Evolutionary conservation across 257 asterid species (phyloP).

Genomic region (Dorcoceras hygrometricum): DNA sequence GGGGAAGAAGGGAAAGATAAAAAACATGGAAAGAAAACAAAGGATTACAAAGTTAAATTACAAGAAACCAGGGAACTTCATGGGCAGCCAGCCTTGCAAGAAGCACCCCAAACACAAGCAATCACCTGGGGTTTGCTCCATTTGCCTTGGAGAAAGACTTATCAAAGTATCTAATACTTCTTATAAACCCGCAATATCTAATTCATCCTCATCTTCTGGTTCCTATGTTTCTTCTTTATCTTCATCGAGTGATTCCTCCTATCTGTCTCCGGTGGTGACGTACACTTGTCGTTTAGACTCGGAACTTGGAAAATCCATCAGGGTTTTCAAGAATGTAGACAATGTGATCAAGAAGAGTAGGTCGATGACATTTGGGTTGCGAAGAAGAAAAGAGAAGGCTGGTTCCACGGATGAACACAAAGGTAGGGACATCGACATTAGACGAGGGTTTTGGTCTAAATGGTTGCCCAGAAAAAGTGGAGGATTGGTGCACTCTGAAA

Average conservation of each 20-base stretch:
- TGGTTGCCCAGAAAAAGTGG: constrained; percentile 32
- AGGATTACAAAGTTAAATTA: constrained; percentile 20
- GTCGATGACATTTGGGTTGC: constrained; percentile 38
- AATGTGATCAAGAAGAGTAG: constrained; percentile 48
- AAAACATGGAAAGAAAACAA: constrained; percentile 23
- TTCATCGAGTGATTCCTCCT: constrained; percentile 51
- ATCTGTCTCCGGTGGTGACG: constrained; percentile 42
- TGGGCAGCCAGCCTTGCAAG: constrained; percentile 38
- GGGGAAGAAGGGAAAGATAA: constrained; percentile 19
- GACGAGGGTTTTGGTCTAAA: constrained; percentile 57
- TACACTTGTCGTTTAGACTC: constrained; percentile 10
- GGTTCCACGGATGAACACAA: background rate
- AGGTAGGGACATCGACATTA: constrained; percentile 23
- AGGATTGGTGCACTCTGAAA: constrained; percentile 42
- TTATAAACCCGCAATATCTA: constrained; percentile 9
- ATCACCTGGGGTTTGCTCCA: constrained; percentile 71
- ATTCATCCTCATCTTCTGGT: constrained; percentile 38
- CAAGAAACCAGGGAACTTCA: constrained; percentile 27
- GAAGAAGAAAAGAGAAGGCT: constrained; percentile 21
- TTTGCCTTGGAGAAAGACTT: constrained; percentile 62
- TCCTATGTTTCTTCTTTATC: constrained; percentile 54
- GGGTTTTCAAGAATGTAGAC: constrained; percentile 18
- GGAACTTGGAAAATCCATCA: constrained; percentile 21
- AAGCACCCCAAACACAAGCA: constrained; percentile 72
- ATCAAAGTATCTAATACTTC: constrained; percentile 20